Evolutionary conservation across 78 protist species (phyloP).

Genomic region (Bodo saltans): DNA sequence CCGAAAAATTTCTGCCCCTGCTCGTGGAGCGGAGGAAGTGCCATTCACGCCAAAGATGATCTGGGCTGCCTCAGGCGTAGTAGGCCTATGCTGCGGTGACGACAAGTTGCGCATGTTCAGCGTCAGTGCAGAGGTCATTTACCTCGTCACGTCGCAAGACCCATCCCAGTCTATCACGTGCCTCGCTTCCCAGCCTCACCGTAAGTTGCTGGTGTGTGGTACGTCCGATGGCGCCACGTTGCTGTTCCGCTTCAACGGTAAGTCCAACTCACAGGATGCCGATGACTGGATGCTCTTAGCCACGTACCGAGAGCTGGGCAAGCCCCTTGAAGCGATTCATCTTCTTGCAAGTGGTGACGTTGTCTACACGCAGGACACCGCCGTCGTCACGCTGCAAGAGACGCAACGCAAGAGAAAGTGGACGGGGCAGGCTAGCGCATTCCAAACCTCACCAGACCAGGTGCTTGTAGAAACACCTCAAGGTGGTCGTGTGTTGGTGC

Average conservation of each 20-base stretch:
- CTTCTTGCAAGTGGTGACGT: background rate
- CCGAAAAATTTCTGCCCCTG: background rate
- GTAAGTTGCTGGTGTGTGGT: background rate
- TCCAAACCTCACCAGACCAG: background rate
- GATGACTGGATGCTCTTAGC: background rate
- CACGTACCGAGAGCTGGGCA: background rate
- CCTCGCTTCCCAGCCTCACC: background rate
- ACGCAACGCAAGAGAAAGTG: background rate
- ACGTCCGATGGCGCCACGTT: slow-evolving; percentile 21
- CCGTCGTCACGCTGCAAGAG: slow-evolving; percentile 19
- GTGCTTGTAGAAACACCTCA: background rate
- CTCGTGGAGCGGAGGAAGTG: background rate
- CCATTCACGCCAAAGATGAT: background rate
- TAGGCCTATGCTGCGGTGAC: slow-evolving; percentile 1
- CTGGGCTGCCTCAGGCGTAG: slow-evolving; percentile 17
- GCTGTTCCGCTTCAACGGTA: slow-evolving; percentile 17
- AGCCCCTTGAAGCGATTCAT: background rate
- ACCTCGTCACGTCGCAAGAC: background rate
- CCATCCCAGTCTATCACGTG: background rate
- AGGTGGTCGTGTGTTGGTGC: background rate
- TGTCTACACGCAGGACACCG: background rate
- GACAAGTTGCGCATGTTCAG: slow-evolving; percentile 31
- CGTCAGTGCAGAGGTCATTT: background rate
- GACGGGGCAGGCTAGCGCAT: background rate
- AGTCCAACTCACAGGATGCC: too few relatives aligned